A percentile compares a stretch with the other conserved stretches of the same genome.
phyloP scores from a whole-genome alignment of 2,329 filamentous ascomycete genomes.

The Trichoderma gracile region DNA sequence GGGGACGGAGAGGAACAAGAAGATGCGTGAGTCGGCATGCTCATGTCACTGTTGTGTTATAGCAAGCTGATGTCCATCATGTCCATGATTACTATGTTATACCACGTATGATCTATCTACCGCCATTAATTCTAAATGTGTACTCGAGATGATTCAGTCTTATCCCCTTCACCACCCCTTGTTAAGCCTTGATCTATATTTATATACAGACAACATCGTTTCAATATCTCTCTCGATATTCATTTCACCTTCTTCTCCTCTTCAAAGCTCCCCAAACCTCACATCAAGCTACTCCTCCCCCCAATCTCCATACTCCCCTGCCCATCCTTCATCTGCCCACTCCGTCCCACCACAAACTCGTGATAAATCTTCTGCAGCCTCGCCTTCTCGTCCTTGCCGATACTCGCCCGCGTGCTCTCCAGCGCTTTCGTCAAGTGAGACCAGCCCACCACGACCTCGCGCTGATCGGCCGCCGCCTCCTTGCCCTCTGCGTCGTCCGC shows the following conservation, averaged over 20 bases:
- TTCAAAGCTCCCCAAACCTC: conserved; percentile 27
- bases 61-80: not conserved
- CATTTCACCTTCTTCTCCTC: not conserved
- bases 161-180: not conserved
- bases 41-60: not conserved
- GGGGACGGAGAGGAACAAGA: not conserved
- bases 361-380: conserved; percentile 79
- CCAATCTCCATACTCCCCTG: conserved; percentile 91
- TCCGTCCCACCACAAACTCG: conserved; percentile 90
- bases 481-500: conserved; percentile 35
- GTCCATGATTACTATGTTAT: not conserved
- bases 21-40: no score
- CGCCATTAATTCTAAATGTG: not conserved
- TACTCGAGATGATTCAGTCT: not conserved
- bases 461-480: conserved; percentile 41
- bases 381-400: conserved; percentile 73
- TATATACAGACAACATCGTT: not conserved
- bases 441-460: conserved; percentile 82
- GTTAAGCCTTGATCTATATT: not conserved
- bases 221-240: not conserved
- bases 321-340: conserved; percentile 92
- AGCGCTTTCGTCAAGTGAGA: conserved; percentile 78
- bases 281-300: conserved; percentile 92
- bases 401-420: conserved; percentile 75
- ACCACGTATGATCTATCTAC: conserved; percentile 1